Evolutionary conservation across 2,329 filamentous ascomycete genomes (phyloP), one percentile per base, ranked within the genome.

Genomic region (Mycosphaerelloides madeirae): DNA sequence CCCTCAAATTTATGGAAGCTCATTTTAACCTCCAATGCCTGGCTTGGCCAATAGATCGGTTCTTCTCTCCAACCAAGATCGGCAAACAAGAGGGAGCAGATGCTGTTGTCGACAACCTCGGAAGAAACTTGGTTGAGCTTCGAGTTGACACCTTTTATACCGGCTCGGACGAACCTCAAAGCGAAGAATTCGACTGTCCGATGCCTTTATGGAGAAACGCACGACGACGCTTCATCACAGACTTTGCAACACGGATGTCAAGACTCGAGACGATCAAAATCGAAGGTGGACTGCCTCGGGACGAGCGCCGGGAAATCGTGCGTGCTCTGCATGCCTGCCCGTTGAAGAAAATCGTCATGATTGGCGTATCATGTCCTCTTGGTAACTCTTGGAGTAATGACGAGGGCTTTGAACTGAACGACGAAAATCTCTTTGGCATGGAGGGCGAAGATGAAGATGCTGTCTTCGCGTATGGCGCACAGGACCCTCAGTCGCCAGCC

Each of bases 331-430:
- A 66, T 44, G 56, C 49, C 31, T 73, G 66, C 36, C 65, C 66
- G 0, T 44, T 74, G 3, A 59, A 68, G 46, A 73, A 72, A 48
- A 55, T 73, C 12, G 69, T 73, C 15, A 60, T 73, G 50, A 73
- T 74, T 16, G 70, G 70, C 5, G 62, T 68, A 2, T 63, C 61
- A 8, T 68, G 64, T 28, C 67, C 70, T 0, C 50, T 68, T 3
- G 71, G 70, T 5, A 74, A 74, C 40, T 69, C 65, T 1, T 73
- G 71, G 71, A 70, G 69, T 3, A 50, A 62, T 14, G 70, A 67
- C 2, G 41, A 52, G 1, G 61, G 65, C 19, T 49, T 70, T 2
- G 52, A 50, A 11, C 36, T 46, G 14, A 38, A 57, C 9, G 38
- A 47, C 41, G 41, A 43, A 15, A 54, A 56, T 52, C 36, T 52